Conservation (phyloP, 257 asterid species). For the Jaltomata sinuosa region DNA sequence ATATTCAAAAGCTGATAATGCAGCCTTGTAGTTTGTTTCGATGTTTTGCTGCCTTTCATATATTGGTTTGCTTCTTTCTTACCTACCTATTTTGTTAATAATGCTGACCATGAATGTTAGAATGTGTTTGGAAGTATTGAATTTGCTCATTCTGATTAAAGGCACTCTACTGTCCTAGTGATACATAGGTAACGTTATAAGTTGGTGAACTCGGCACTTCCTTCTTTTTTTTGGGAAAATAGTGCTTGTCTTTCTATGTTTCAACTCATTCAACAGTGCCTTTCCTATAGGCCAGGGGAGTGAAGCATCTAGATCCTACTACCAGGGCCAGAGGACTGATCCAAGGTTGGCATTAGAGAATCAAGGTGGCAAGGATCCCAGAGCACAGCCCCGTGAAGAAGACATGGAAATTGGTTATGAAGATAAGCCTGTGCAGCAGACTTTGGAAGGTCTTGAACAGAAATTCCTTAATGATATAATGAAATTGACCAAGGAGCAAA, state of each 20-base stretch:
- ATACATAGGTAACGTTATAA: background rate
- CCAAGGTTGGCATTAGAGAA: slow-evolving; percentile 48
- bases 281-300: slow-evolving; percentile 53
- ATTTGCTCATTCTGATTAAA: background rate
- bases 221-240: background rate
- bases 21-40: background rate
- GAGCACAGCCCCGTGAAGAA: slow-evolving; percentile 63
- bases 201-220: background rate
- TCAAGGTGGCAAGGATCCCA: slow-evolving; percentile 62
- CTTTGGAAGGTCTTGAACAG: slow-evolving; percentile 80
- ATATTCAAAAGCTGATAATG: background rate
- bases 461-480: slow-evolving; percentile 70
- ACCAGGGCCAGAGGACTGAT: slow-evolving; percentile 73
- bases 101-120: background rate
- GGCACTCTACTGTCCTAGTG: background rate
- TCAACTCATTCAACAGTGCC: slow-evolving; percentile 3
- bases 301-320: slow-evolving; percentile 65
- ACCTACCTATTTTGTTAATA: background rate
- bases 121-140: background rate
- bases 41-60: background rate
- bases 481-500: slow-evolving; percentile 85
- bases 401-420: slow-evolving; percentile 76
- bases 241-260: background rate
- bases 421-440: slow-evolving; percentile 37
- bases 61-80: background rate